Percentiles rank a stretch among this genome's conserved stretches.
phyloP scores from a whole-genome alignment of 139 green algal genomes.

The Trebouxia sp. region DNA sequence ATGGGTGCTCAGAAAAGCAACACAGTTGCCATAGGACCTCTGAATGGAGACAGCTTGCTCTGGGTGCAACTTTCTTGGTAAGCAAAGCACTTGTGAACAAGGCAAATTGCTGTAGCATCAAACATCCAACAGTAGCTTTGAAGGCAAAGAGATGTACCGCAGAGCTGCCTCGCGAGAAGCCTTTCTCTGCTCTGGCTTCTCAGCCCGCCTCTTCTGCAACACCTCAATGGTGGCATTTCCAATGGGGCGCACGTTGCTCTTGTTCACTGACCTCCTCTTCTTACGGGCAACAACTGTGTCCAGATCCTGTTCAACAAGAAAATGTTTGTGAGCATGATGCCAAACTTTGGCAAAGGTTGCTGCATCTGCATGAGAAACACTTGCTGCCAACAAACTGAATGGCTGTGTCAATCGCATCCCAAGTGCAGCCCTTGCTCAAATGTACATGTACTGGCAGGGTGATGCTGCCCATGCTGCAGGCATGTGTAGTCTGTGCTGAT shows the following conservation, averaged over 20 bases:
- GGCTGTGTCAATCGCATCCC: too few relatives aligned
- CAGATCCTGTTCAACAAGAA: slow-evolving; percentile 53
- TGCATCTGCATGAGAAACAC: too few relatives aligned
- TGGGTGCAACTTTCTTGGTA: too few relatives aligned
- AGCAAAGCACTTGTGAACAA: neutral
- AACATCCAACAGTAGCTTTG: neutral
- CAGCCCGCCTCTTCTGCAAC: slow-evolving; percentile 88
- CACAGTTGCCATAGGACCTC: neutral
- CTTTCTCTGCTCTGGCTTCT: slow-evolving; percentile 90
- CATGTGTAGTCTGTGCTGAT: too few relatives aligned
- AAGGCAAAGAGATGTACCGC: slow-evolving; percentile 45
- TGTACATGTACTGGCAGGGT: neutral
- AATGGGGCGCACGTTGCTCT: slow-evolving; percentile 77
- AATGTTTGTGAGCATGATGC: neutral
- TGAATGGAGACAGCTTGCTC: too few relatives aligned
- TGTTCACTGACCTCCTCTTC: slow-evolving; percentile 80
- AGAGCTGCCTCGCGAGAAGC: slow-evolving; percentile 89
- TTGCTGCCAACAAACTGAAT: too few relatives aligned
- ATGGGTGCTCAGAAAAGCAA: neutral
- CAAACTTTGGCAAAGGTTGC: too few relatives aligned
- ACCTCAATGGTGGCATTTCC: slow-evolving; percentile 85
- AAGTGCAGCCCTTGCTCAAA: neutral
- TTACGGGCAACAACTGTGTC: slow-evolving; percentile 77
- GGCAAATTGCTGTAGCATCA: neutral
- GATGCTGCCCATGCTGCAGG: neutral